Base-by-base conservation (phyloP, 73 alveolate species). In the Urostyla sp. region DNA sequence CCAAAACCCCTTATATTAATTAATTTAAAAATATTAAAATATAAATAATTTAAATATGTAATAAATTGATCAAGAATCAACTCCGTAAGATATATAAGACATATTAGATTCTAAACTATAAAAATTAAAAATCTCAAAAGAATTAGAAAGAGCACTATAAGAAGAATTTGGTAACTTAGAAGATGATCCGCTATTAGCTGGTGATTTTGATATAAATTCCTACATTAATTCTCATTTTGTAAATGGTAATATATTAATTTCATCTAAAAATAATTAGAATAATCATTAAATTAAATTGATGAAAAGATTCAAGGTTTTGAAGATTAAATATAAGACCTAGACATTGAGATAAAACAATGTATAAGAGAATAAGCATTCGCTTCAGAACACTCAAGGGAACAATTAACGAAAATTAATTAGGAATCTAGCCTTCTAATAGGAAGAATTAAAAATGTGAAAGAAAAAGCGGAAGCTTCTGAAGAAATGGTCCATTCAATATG, bases 401-500 rank as follows among this genome's bases (percentile, higher is more conserved):
- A 92, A 38, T 88, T 92, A 75, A 77, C 53, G 75, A 86, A 82
- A 51, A 80, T 90, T 49, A 92, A 92, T 44, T 72, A 74, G 67
- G 95, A 89, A 44, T 84, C 87, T 0, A 90, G 89, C 28, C 75
- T 85, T 34, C 84, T 92, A 21, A 75, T 92, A 20, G 93, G 89
- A 40, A 85, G 81, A 79, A 84, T 92, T 35, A 60, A 87, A 40
- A 63, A 78, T 52, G 91, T 97, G 66, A 95, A 94, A 72, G 85
- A 81, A 54, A 97, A 95, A 54, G 97, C 99, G 18, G 98, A 94
- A 36, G 89, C 88, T 56, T 80, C 94, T 43, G 98, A 97, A 75
- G 91, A 91, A 20, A 91, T 95, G 90, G 99, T 97, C 46, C 79
- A 92, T 60, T 86, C 92, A 40, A 95, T 95, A 28, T 97, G 99